phyloP scores from a whole-genome alignment of 768 basidiomycete species.

The Xerocomus brunneocitrinus region DNA sequence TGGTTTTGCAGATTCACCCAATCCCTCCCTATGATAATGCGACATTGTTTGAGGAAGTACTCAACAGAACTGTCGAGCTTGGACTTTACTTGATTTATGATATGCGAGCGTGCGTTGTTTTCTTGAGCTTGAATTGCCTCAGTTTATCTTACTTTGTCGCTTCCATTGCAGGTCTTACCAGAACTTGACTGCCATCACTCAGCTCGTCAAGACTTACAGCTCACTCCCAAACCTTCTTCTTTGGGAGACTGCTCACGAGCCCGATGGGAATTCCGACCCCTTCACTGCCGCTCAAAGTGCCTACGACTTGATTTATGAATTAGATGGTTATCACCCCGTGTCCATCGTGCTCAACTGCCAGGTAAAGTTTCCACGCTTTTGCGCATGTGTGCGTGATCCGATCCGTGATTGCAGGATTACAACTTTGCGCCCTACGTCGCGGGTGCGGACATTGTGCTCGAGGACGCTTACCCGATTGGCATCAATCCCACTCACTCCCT shows the following conservation, averaged over 20 bases:
- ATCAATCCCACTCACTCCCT: constrained; percentile 62
- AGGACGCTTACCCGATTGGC: constrained; percentile 36
- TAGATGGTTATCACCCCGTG: constrained; percentile 58
- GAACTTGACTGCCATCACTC: constrained; percentile 55
- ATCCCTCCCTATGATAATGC: constrained; percentile 62
- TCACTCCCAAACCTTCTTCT: constrained; percentile 61
- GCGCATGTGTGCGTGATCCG: background rate
- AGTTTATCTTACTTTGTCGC: background rate
- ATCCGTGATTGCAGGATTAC: constrained; percentile 44
- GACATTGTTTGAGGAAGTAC: constrained; percentile 30
- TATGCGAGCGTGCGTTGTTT: constrained; percentile 51
- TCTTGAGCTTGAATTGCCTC: background rate
- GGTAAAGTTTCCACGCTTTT: constrained; percentile 3
- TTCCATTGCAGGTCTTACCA: constrained; percentile 43
- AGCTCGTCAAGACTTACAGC: constrained; percentile 62
- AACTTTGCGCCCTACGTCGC: constrained; percentile 52
- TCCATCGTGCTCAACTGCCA: constrained; percentile 52
- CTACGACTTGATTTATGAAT: constrained; percentile 42
- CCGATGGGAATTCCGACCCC: constrained; percentile 65
- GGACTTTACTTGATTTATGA: constrained; percentile 70
- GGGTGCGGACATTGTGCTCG: constrained; percentile 67
- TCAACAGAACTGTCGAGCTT: constrained; percentile 15
- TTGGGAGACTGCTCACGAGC: constrained; percentile 74
- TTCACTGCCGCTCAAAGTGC: constrained; percentile 15
- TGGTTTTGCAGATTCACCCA: constrained; percentile 59